These are phyloP conservation scores for Cyclaneusma minus DNA, from an alignment of 2,329 filamentous ascomycete genomes.

Conservation along the genomic window DNA sequence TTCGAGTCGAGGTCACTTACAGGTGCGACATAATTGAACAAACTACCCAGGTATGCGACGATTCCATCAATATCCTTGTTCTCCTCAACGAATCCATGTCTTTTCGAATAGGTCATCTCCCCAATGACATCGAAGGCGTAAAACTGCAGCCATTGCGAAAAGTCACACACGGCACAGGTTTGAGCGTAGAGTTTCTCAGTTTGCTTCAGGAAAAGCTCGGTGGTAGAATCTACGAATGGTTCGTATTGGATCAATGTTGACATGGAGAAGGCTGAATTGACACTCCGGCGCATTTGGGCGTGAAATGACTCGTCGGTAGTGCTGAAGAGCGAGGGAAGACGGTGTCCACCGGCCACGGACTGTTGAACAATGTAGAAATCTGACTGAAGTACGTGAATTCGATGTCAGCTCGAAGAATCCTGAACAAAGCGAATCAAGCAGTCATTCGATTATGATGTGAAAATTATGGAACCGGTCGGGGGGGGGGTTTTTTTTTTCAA, in stretches of 20 bases:
- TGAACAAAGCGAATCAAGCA: background rate
- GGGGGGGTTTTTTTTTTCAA: background rate
- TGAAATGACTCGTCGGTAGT: conserved; percentile 64
- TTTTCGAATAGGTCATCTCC: conserved; percentile 60
- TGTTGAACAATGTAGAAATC: conserved; percentile 72
- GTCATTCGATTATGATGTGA: too few relatives aligned
- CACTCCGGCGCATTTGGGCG: conserved; percentile 56
- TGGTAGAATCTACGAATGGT: conserved; percentile 63
- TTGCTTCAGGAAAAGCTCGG: conserved; percentile 51
- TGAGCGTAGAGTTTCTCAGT: conserved; percentile 38
- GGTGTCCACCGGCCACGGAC: conserved; percentile 51
- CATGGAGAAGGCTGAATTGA: conserved; percentile 68
- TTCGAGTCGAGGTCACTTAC: conserved; percentile 25
- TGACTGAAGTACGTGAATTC: conserved; percentile 31
- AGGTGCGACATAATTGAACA: conserved; percentile 58
- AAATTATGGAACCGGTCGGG: too few relatives aligned
- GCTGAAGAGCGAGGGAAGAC: conserved; percentile 59
- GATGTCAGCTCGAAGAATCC: background rate
- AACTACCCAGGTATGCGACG: conserved; percentile 42
- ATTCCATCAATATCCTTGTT: conserved; percentile 66
- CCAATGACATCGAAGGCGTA: conserved; percentile 75
- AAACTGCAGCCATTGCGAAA: conserved; percentile 61
- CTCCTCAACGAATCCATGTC: conserved; percentile 60
- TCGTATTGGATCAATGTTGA: conserved; percentile 64
- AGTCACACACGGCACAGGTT: conserved; percentile 33